Evolutionary conservation across 345 rosid genomes (phyloP).

Genomic region (Hevea brasiliensis): DNA sequence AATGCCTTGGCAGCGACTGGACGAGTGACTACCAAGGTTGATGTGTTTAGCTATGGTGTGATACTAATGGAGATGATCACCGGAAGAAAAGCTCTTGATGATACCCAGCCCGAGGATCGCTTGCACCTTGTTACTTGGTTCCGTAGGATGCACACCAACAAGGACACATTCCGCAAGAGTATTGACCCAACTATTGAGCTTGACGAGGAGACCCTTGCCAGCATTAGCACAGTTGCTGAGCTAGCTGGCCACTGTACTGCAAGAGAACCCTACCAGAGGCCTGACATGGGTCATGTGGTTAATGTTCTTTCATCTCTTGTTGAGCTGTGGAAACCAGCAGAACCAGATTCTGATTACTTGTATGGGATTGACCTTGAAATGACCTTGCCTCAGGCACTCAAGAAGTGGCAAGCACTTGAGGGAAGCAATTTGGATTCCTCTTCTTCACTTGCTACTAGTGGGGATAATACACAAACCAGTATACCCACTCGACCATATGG

Average conservation of each 20-base stretch:
- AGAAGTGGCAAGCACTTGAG: slow-evolving; percentile 72
- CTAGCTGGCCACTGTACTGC: slow-evolving; percentile 66
- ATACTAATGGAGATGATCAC: slow-evolving; percentile 80
- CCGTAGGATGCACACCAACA: slow-evolving; percentile 56
- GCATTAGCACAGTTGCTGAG: slow-evolving; percentile 60
- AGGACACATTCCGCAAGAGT: slow-evolving; percentile 43
- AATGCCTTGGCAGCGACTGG: slow-evolving; percentile 59
- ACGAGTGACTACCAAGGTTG: slow-evolving; percentile 80
- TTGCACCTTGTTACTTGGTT: slow-evolving; percentile 73
- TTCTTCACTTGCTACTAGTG: slow-evolving; percentile 45
- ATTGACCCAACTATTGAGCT: slow-evolving; percentile 52
- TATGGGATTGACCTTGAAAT: slow-evolving; percentile 67
- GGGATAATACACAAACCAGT: slow-evolving; percentile 80
- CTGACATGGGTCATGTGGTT: slow-evolving; percentile 74
- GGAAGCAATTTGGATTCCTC: slow-evolving; percentile 53
- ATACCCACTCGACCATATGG: slow-evolving; percentile 77
- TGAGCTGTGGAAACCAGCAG: slow-evolving; percentile 61
- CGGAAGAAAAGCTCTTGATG: slow-evolving; percentile 72
- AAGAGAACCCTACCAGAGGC: slow-evolving; percentile 72
- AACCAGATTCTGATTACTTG: slow-evolving; percentile 53
- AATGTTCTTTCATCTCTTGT: slow-evolving; percentile 63
- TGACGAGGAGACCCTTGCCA: slow-evolving; percentile 50
- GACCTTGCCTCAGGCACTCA: slow-evolving; percentile 67
- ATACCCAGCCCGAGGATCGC: slow-evolving; percentile 56
- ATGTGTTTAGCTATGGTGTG: slow-evolving; percentile 84